phyloP scores from a whole-genome alignment of 495 filamentous ascomycete genomes.

The Lophiostoma macrostomum region DNA sequence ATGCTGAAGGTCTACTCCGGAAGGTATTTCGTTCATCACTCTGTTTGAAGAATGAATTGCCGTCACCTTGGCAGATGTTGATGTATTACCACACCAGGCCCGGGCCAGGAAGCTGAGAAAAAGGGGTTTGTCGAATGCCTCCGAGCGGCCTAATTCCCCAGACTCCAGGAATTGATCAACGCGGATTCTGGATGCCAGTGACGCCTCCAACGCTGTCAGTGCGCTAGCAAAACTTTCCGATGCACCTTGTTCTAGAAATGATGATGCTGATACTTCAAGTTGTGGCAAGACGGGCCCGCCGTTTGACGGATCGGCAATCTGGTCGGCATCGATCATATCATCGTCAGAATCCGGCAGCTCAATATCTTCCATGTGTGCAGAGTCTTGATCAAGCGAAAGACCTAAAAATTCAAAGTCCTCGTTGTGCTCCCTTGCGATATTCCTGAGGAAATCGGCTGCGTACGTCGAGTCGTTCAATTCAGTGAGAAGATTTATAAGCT shows the following conservation, averaged over 20 bases:
- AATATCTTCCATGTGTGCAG: background rate
- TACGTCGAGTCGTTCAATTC: conserved; percentile 15
- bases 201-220: conserved; percentile 7
- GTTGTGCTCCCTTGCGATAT: conserved; percentile 1
- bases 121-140: conserved; percentile 57
- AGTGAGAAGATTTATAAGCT: conserved; percentile 16
- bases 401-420: conserved; percentile 20
- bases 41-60: conserved; percentile 61
- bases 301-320: background rate
- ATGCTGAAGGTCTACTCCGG: conserved; percentile 41
- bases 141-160: conserved; percentile 56
- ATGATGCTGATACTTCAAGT: conserved; percentile 2
- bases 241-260: conserved; percentile 11
- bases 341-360: background rate
- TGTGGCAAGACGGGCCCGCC: background rate
- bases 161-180: conserved; percentile 55
- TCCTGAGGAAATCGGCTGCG: background rate
- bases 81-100: conserved; percentile 69
- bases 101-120: conserved; percentile 74
- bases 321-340: conserved; percentile 26
- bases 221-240: conserved; percentile 5
- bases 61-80: conserved; percentile 60
- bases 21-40: conserved; percentile 45
- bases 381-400: conserved; percentile 1
- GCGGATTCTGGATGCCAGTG: conserved; percentile 33